phyloP scores from a whole-genome alignment of 495 filamentous ascomycete species.

The Penicillium coffeae region DNA sequence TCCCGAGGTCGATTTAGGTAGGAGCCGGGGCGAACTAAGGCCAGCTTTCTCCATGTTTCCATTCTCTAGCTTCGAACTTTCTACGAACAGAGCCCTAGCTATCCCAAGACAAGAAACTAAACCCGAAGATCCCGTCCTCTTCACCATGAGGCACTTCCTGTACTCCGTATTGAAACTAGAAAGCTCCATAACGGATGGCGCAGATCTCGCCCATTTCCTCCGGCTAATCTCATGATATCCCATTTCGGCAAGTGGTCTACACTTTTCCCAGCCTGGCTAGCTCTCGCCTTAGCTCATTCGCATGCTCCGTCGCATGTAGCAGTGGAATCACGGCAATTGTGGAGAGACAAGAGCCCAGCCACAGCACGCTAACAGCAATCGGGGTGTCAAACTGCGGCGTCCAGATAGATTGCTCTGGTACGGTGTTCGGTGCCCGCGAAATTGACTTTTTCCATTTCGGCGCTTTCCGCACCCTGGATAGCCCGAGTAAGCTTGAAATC shows the following conservation, averaged over 20 bases:
- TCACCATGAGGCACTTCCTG: background rate
- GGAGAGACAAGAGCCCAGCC: too few species aligned
- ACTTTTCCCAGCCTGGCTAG: background rate
- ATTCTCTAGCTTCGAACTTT: slow-evolving; percentile 2
- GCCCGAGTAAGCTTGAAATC: slow-evolving; percentile 25
- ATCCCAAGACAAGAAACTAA: background rate
- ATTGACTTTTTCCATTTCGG: slow-evolving; percentile 8
- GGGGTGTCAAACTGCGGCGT: too few species aligned
- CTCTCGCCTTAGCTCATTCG: background rate
- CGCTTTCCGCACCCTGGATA: slow-evolving; percentile 17
- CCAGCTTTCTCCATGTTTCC: background rate
- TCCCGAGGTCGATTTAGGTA: background rate
- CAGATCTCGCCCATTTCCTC: background rate
- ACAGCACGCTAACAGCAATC: too few species aligned
- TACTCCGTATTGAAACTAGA: background rate
- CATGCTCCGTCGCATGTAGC: too few species aligned
- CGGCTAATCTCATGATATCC: background rate
- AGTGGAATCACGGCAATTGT: too few species aligned
- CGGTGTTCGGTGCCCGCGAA: background rate
- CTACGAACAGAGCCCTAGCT: background rate
- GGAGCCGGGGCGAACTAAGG: too few species aligned
- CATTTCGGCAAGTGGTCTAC: background rate
- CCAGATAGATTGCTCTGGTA: too few species aligned
- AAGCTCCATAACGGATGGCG: background rate
- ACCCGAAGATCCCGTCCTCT: background rate